Evolutionary conservation across 2,329 filamentous ascomycete genomes (phyloP), one percentile per base, ranked within the genome.

Genomic region (Acephala macrosclerotiorum): DNA sequence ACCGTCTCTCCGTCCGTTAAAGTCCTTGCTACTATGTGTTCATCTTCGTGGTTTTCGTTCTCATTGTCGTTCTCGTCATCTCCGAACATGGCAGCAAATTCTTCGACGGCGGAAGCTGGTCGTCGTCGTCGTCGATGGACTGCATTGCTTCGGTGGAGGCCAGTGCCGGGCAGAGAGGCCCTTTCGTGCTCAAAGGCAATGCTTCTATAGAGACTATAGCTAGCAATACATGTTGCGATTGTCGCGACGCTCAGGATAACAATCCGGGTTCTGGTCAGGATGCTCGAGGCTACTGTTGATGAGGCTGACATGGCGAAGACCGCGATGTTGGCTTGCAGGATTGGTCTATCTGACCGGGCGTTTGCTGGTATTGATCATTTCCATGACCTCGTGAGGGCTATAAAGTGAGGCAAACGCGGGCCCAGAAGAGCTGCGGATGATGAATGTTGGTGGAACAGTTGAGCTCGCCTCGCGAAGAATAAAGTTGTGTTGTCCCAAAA

Each of bases 61-160:
- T 42, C 38, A 18, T 49, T 18, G 25, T 72, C 71, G 12, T 64
- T 56, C 18, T 65, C 63, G 29, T 73, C 76, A 20, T 73, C 71
- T 53, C 63, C 61, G 58, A 69, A 66, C 2, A 69, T 29, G 22
- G 60, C 55, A 4, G 61, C 42, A 4, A 49, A 29, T 29, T 69
- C 67, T 36, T 60, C 51, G 42, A 60, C 63, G 9, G 45, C 35
- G 49, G 60, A 57, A 9, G 65, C 66, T 47, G 59, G 68, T 25
- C 69, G 64, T 49, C 72, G 55, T 26, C 81, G 81, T 36, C 79
- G 75, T 56, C 86, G 84, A 67, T 89, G 87, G 42, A 92, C 75
- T 12, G 90, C 90, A 77, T 91, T 92, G 74, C 89, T 89, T 68
- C 90, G 82, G 70, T 87, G 89, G 35, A 92, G 79, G 16, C 73